Evolutionary conservation across 108 stramenopile species (phyloP).

Genomic region (Skeletonema grethae): DNA sequence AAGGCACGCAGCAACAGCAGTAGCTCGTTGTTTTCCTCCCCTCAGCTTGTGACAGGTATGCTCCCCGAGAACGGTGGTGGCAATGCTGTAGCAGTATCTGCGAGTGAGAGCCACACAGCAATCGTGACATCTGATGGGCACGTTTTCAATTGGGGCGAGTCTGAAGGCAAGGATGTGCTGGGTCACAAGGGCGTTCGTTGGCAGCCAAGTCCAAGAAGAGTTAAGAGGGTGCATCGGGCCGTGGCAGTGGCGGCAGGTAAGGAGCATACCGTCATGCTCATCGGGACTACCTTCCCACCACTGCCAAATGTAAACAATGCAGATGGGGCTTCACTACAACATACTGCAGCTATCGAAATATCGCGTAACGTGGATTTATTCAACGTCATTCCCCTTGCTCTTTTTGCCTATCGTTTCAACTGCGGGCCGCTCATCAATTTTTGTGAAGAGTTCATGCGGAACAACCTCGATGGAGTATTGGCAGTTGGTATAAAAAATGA

Average conservation of each 20-base stretch:
- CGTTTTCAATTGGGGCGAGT: conserved; percentile 81
- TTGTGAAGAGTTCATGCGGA: conserved; percentile 67
- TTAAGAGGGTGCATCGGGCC: conserved; percentile 76
- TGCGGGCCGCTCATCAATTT: conserved; percentile 53
- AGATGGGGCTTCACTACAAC: conserved; percentile 44
- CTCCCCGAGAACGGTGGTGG: conserved; percentile 55
- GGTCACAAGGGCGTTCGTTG: conserved; percentile 83
- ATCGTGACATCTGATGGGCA: conserved; percentile 74
- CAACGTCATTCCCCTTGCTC: conserved; percentile 75
- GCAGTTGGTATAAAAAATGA: conserved; percentile 62
- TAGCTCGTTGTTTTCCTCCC: conserved; percentile 37
- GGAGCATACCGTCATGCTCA: conserved; percentile 80
- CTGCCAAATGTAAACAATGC: conserved; percentile 28
- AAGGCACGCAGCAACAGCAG: conserved; percentile 18
- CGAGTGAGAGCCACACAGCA: conserved; percentile 79
- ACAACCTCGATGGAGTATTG: conserved; percentile 84
- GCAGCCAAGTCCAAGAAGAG: conserved; percentile 74
- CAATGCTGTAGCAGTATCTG: conserved; percentile 73
- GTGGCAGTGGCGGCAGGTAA: conserved; percentile 77
- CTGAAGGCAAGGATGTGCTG: conserved; percentile 18
- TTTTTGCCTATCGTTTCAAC: conserved; percentile 61
- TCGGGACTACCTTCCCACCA: conserved; percentile 71
- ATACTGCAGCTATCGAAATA: conserved; percentile 53
- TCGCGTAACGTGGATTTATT: conserved; percentile 76
- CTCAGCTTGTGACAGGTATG: conserved; percentile 81